Evolutionary conservation across 177 flowering plant genomes (phyloP), one percentile per base, ranked within the genome.

Genomic region (Vitis hybrid): DNA sequence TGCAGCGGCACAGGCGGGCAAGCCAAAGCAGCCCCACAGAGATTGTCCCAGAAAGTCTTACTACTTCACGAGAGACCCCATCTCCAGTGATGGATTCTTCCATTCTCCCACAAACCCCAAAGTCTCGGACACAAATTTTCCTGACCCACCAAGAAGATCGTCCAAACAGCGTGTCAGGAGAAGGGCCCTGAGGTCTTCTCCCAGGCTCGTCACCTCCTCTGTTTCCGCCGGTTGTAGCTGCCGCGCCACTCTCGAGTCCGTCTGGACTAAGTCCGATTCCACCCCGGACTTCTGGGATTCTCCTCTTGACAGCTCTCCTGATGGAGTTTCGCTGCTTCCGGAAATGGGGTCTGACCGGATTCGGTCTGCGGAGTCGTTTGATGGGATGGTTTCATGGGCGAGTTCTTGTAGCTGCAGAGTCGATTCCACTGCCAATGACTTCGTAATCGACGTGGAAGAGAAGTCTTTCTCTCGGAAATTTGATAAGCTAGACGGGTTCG

Each of bases 11-110:
- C 55, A 50, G 18, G 52, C 70, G 46, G 62, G 60, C 19, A 80
- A 68, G 32, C 64, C 68, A 11, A 67, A 62, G 13, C 80, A 76
- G 11, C 62, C 62, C 57, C 77, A 65, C 65, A 71, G 78, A 6
- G 57, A 65, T 58, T 69, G 56, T 17, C 82, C 84, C 1, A 86
- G 91, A 68, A 82, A 84, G 32, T 90, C 94, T 10, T 90, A 86
- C 72, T 72, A 88, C 81, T 74, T 80, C 81, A 72, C 87, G 0
- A 69, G 88, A 32, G 83, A 84, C 15, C 75, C 65, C 52, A 19
- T 5, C 60, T 56, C 69, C 27, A 50, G 21, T 49, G 73, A 79
- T 32, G 51, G 13, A 60, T 65, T 68, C 62, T 59, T 60, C 67
- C 67, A 55, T 68, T 70, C 78, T 2, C 79, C 83, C 60, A 68